Percentiles rank a stretch among this genome's conserved stretches.
Conservation (phyloP, 805 yeast species). For the Hanseniaspora nectarophila region DNA sequence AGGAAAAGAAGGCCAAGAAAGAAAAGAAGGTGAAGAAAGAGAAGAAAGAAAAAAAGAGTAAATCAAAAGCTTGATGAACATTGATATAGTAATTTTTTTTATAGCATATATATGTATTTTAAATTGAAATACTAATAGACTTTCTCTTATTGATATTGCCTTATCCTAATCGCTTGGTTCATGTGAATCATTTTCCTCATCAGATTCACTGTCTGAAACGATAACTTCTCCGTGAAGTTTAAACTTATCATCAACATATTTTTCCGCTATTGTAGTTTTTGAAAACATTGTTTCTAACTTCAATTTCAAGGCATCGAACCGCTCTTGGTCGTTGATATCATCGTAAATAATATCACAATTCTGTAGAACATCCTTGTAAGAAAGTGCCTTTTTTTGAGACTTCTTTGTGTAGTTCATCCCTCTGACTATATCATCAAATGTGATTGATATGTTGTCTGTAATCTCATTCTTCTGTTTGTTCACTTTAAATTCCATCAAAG, state of each 20-base stretch:
- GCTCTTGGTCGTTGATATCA: background rate
- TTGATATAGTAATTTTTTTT: constrained; percentile 19
- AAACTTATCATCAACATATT: constrained; percentile 1
- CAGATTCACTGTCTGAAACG: constrained; percentile 3
- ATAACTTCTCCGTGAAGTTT: constrained; percentile 8
- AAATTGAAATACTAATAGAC: background rate
- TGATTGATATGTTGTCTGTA: background rate
- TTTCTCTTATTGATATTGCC: background rate
- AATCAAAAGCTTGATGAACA: constrained; percentile 21
- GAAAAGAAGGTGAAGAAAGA: constrained; percentile 13
- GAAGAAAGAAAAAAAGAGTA: constrained; percentile 17
- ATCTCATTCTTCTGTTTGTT: background rate
- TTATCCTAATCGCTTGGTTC: background rate
- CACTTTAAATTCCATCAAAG: background rate
- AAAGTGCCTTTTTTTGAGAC: background rate
- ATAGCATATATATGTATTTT: too few species aligned
- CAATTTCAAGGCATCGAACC: background rate
- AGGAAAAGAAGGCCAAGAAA: constrained; percentile 16
- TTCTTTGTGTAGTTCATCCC: constrained; percentile 3
- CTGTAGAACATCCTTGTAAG: background rate
- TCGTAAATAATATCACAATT: constrained; percentile 6
- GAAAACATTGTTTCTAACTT: constrained; percentile 7
- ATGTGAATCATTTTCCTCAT: background rate
- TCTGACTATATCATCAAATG: constrained; percentile 5
- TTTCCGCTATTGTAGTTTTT: background rate